Evolutionary conservation across 331 rosid genomes (phyloP).

Genomic region (Malus hybrid): DNA sequence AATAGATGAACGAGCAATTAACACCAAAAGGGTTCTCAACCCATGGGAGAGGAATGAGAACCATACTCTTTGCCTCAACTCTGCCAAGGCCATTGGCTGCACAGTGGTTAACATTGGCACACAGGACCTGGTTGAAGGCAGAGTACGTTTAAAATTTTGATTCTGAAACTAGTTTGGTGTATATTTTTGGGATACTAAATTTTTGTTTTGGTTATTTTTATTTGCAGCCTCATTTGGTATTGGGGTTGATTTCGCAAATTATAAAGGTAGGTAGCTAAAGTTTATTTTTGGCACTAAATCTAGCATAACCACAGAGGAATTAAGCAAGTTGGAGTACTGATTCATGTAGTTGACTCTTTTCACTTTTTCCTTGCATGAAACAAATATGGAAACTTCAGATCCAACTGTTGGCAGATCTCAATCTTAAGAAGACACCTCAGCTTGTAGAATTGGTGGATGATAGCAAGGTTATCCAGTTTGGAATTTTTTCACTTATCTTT

Average conservation of each 20-base stretch:
- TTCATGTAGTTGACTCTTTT: conserved; percentile 10
- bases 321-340: background rate
- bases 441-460: conserved; percentile 90
- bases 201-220: conserved; percentile 15
- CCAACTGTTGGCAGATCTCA: conserved; percentile 91
- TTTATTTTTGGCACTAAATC: conserved; percentile 2
- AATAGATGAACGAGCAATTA: conserved; percentile 91
- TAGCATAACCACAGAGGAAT: background rate
- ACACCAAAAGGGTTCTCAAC: conserved; percentile 49
- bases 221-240: conserved; percentile 85
- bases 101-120: conserved; percentile 51
- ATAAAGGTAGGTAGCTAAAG: conserved; percentile 63
- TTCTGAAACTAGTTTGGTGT: background rate
- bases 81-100: conserved; percentile 99
- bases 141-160: conserved; percentile 48
- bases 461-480: conserved; percentile 42
- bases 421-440: conserved; percentile 94
- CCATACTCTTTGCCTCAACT: conserved; percentile 93
- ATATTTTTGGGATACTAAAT: background rate
- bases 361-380: conserved; percentile 2
- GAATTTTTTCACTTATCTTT: background rate
- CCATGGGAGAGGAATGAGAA: conserved; percentile 98
- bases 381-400: conserved; percentile 49
- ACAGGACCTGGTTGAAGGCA: conserved; percentile 65
- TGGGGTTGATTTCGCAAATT: conserved; percentile 94